Percentiles rank a stretch among this genome's conserved stretches.
Conservation (phyloP, 805 yeast genomes). For the Jamesozyma piceae region DNA sequence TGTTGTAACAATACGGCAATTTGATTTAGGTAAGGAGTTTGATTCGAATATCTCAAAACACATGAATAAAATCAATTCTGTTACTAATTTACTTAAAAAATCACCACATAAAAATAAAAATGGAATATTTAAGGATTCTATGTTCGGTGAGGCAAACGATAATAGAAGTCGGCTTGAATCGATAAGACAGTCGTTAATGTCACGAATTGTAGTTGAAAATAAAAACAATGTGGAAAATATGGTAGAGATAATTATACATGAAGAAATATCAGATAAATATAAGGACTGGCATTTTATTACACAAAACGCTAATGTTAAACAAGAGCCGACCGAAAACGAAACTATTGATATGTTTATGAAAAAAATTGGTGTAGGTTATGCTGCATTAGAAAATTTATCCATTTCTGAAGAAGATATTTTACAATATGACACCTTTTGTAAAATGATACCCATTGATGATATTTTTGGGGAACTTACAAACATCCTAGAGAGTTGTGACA, state of each 20-base stretch:
- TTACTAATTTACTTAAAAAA: not conserved
- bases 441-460: slow-evolving; percentile 14
- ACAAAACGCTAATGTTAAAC: slow-evolving; percentile 3
- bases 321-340: not conserved
- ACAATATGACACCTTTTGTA: slow-evolving; percentile 14
- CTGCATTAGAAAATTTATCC: not conserved
- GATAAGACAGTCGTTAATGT: not conserved
- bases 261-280: slow-evolving; percentile 15
- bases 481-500: not conserved
- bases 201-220: not conserved
- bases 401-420: slow-evolving; percentile 1
- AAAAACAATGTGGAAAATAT: slow-evolving; percentile 1
- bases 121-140: not conserved
- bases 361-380: slow-evolving; percentile 14
- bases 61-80: slow-evolving; percentile 1
- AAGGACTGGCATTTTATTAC: slow-evolving; percentile 25
- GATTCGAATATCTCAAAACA: slow-evolving; percentile 11
- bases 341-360: slow-evolving; percentile 5
- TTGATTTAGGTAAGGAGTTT: slow-evolving; percentile 16
- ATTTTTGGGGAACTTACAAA: slow-evolving; percentile 2
- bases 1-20: slow-evolving; percentile 9
- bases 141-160: not conserved
- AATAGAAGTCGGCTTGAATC: not conserved
- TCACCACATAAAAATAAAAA: slow-evolving; percentile 1
- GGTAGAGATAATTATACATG: slow-evolving; percentile 14